Percentiles rank a stretch among this genome's conserved stretches.
Evolutionary conservation across 805 yeast genomes (phyloP).

Genomic region (Grigorovia transvaalensis): DNA sequence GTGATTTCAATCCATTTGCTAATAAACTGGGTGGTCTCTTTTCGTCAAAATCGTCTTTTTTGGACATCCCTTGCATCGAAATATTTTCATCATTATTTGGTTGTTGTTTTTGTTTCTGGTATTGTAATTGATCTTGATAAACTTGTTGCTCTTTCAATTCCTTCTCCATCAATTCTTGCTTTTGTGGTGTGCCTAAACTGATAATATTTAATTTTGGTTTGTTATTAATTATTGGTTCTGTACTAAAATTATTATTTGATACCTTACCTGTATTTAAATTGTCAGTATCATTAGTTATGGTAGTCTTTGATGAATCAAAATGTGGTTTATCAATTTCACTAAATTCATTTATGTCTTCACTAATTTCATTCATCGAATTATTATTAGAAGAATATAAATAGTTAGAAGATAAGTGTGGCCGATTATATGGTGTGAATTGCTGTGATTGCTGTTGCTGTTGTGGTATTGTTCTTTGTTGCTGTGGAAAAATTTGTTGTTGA

Average conservation of each 20-base stretch:
- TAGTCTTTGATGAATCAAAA: not conserved
- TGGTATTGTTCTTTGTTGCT: not conserved
- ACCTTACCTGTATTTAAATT: not conserved
- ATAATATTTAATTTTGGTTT: constrained; percentile 17
- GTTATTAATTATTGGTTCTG: not conserved
- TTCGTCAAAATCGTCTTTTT: constrained; percentile 6
- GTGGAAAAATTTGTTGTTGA: constrained; percentile 1
- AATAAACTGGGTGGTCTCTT: constrained; percentile 13
- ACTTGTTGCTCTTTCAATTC: constrained; percentile 7
- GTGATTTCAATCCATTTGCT: constrained; percentile 13
- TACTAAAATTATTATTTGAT: not conserved
- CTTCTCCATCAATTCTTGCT: constrained; percentile 12
- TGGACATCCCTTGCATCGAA: not conserved
- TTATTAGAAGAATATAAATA: not conserved
- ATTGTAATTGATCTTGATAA: not conserved
- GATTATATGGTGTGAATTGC: not conserved
- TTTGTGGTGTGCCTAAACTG: constrained; percentile 21
- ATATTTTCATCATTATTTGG: not conserved
- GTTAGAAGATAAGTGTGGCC: not conserved
- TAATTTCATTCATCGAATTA: not conserved
- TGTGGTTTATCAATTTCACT: not conserved
- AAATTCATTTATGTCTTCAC: not conserved
- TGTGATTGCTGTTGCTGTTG: not conserved
- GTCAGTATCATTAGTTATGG: not conserved
- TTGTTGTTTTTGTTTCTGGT: constrained; percentile 1